These are phyloP conservation scores for Acanthamoeba castellanii DNA, from an alignment of 208 protist genomes.

Conservation along the genomic window DNA sequence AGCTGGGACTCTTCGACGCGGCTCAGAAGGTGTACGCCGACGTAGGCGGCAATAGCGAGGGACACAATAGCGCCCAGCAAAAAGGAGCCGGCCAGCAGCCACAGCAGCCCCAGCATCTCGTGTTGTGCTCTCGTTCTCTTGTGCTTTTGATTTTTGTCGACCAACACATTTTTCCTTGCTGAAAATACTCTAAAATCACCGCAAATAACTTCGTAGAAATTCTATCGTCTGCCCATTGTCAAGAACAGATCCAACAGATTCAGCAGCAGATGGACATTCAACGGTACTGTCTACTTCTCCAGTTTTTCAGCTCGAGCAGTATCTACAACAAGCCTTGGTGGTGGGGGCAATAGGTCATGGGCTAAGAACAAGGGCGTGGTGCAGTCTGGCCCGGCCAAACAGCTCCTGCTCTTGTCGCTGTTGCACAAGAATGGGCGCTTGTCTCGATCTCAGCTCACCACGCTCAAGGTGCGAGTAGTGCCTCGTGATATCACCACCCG, in stretches of 20 bases:
- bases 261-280: too few relatives aligned
- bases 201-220: too few relatives aligned
- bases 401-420: background rate
- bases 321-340: too few relatives aligned
- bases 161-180: too few relatives aligned
- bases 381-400: background rate
- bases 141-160: background rate
- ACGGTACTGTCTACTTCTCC: too few relatives aligned
- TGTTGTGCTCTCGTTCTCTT: background rate
- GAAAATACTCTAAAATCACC: too few relatives aligned
- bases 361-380: background rate
- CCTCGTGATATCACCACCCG: background rate
- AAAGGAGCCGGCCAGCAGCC: constrained; percentile 18
- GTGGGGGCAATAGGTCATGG: too few relatives aligned
- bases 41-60: background rate
- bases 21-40: background rate
- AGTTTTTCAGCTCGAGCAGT: too few relatives aligned
- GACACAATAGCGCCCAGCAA: background rate
- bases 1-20: background rate
- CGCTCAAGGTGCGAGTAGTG: background rate
- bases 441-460: background rate
- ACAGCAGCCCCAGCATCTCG: background rate
- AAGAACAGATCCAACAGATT: too few relatives aligned
- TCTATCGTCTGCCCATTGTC: too few relatives aligned
- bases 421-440: background rate